Percentiles rank a stretch among this genome's conserved stretches.
Evolutionary conservation across 768 basidiomycete genomes (phyloP).

Genomic region (Amanita inopinata): DNA sequence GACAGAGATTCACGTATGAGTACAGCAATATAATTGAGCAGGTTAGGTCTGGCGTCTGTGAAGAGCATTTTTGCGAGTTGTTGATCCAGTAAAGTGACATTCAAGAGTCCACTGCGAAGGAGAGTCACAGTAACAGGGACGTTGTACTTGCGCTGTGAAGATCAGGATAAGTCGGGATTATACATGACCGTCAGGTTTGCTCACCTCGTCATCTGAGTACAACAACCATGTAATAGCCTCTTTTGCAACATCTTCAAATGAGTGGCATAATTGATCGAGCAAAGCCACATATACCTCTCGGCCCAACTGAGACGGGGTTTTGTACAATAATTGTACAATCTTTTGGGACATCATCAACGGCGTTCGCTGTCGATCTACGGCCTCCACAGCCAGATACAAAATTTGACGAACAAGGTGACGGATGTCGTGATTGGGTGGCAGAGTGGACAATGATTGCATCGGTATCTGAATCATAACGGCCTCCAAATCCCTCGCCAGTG

Average conservation of each 20-base stretch:
- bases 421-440: conserved; percentile 81
- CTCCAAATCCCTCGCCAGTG: conserved; percentile 61
- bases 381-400: conserved; percentile 70
- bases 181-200: conserved; percentile 17
- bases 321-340: conserved; percentile 91
- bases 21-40: conserved; percentile 75
- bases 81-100: conserved; percentile 70
- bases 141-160: conserved; percentile 82
- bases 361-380: conserved; percentile 73
- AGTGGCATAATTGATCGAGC: conserved; percentile 79
- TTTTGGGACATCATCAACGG: conserved; percentile 93
- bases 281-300: conserved; percentile 90
- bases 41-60: conserved; percentile 64
- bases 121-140: conserved; percentile 88
- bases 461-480: conserved; percentile 70
- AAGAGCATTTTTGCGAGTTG: conserved; percentile 81
- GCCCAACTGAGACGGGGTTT: conserved; percentile 75
- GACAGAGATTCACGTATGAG: conserved; percentile 83
- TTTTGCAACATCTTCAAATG: conserved; percentile 88
- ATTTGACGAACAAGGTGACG: conserved; percentile 80
- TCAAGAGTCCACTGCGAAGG: conserved; percentile 75
- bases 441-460: conserved; percentile 51
- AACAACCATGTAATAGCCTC: conserved; percentile 96
- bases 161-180: conserved; percentile 2
- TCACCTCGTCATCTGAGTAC: conserved; percentile 91